phyloP scores from a whole-genome alignment of 371 early-diverging fungal genomes.

The Lichtheimia ornata region DNA sequence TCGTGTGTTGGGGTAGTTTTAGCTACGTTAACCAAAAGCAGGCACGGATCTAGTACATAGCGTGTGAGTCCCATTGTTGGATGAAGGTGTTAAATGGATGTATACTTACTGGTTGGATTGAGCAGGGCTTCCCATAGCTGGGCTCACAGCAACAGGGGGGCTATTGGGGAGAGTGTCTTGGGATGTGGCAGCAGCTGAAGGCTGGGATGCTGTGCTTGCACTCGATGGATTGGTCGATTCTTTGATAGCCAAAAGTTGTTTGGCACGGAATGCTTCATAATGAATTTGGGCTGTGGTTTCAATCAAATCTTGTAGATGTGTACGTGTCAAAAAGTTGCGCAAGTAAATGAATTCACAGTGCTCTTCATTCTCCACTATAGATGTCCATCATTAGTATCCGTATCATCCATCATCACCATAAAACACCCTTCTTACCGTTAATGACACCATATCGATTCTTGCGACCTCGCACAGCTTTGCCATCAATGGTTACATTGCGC shows the following conservation, averaged over 20 bases:
- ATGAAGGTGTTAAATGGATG: neutral
- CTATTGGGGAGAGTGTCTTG: constrained; percentile 19
- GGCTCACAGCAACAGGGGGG: constrained; percentile 19
- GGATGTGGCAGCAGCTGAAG: constrained; percentile 19
- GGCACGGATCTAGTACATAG: constrained; percentile 30
- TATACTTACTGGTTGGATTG: constrained; percentile 34
- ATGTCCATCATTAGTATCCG: neutral
- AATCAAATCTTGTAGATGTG: constrained; percentile 84
- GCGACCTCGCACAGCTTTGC: constrained; percentile 72
- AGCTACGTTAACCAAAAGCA: constrained; percentile 29
- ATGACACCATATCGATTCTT: constrained; percentile 72
- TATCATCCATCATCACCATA: too few species aligned
- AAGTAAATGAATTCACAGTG: constrained; percentile 83
- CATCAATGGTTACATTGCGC: constrained; percentile 79
- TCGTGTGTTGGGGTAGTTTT: too few species aligned
- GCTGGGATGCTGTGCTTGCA: constrained; percentile 17
- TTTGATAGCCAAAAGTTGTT: constrained; percentile 83
- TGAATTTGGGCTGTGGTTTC: constrained; percentile 87
- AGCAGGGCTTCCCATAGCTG: constrained; percentile 40
- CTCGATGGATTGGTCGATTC: constrained; percentile 53
- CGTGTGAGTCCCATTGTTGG: neutral
- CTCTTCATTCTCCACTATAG: constrained; percentile 69
- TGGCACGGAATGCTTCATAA: constrained; percentile 91
- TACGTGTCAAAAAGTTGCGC: constrained; percentile 83
- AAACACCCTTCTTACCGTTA: constrained; percentile 48